A percentile compares a stretch with the other conserved stretches of the same genome.
These are phyloP conservation scores for Allodekkera sacchari DNA, from an alignment of 805 yeast genomes.

Conservation along the genomic window DNA sequence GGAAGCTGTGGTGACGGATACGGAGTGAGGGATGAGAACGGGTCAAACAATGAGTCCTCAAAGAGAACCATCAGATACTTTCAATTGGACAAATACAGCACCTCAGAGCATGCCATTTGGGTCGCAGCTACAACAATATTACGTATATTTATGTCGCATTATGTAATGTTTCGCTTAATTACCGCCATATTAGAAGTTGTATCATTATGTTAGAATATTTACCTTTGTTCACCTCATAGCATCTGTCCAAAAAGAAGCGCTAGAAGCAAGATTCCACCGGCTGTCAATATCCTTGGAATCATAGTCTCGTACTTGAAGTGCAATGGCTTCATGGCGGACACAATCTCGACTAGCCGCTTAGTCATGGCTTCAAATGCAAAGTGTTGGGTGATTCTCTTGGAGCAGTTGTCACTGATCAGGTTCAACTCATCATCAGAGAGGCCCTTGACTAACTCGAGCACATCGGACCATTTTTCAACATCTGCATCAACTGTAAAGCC, in stretches of 20 bases:
- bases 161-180: no score
- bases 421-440: conserved; percentile 8
- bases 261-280: no score
- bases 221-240: no score
- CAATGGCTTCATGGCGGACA: conserved; percentile 9
- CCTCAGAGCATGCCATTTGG: no score
- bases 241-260: no score
- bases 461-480: conserved; percentile 45
- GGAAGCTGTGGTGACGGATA: conserved; percentile 27
- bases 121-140: no score
- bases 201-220: no score
- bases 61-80: background rate
- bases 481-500: conserved; percentile 53
- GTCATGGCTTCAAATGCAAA: conserved; percentile 43
- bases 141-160: no score
- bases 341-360: conserved; percentile 9
- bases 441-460: conserved; percentile 31
- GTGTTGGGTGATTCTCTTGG: conserved; percentile 26
- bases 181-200: no score
- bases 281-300: no score
- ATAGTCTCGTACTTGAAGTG: conserved; percentile 4
- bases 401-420: conserved; percentile 16
- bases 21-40: conserved; percentile 16
- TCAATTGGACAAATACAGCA: no score
- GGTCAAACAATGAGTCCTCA: background rate